These are phyloP conservation scores for Wallacemonas sp. DNA, from an alignment of 208 protist species.

Conservation along the genomic window DNA sequence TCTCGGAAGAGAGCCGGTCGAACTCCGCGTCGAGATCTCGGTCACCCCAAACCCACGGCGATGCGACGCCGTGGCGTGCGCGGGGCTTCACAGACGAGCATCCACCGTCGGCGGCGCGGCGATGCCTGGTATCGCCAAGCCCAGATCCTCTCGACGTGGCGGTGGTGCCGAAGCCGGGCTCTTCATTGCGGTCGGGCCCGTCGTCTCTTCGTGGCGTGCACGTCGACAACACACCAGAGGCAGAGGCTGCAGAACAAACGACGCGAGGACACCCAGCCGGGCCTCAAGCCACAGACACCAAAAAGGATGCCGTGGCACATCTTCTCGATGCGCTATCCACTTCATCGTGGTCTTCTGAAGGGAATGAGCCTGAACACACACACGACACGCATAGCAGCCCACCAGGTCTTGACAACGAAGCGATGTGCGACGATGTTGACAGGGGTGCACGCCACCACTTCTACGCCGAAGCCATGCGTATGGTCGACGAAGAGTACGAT, in stretches of 20 bases:
- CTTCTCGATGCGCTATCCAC: constrained; percentile 66
- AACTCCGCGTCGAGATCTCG: constrained; percentile 2
- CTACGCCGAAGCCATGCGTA: neutral
- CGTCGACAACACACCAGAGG: too few relatives aligned
- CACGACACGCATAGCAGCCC: neutral
- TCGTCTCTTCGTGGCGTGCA: too few relatives aligned
- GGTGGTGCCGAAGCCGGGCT: neutral
- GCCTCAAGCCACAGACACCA: neutral
- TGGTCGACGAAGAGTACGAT: constrained; percentile 19
- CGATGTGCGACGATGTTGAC: neutral
- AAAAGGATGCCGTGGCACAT: constrained; percentile 22
- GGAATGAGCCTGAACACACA: neutral
- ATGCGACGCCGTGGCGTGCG: neutral
- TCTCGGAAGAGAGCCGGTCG: constrained; percentile 3
- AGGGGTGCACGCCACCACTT: neutral
- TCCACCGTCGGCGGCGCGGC: neutral
- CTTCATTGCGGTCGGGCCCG: too few relatives aligned
- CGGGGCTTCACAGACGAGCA: neutral
- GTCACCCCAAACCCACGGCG: neutral
- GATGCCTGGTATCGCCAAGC: constrained; percentile 12
- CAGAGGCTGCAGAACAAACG: too few relatives aligned
- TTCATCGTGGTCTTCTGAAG: constrained; percentile 59
- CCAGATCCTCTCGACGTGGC: neutral
- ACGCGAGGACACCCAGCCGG: neutral
- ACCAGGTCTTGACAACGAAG: neutral